These are phyloP conservation scores for Tricholoma hemisulphureum DNA, from an alignment of 768 basidiomycete species.

Conservation along the genomic window DNA sequence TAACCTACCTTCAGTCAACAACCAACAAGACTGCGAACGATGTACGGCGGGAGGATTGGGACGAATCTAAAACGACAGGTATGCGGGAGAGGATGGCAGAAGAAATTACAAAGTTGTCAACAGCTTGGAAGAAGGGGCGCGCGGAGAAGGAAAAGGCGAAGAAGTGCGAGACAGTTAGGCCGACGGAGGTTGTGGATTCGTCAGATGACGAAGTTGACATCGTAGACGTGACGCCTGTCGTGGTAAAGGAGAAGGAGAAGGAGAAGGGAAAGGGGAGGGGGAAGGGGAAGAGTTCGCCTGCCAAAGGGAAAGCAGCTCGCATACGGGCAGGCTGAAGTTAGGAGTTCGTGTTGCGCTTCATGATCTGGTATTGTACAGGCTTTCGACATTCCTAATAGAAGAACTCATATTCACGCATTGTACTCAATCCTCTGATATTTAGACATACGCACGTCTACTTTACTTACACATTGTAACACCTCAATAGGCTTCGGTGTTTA, in stretches of 20 bases:
- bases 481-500: not conserved
- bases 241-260: constrained; percentile 7
- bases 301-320: constrained; percentile 8
- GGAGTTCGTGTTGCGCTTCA: not conserved
- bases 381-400: constrained; percentile 1
- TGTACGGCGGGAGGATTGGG: constrained; percentile 52
- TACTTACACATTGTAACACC: not conserved
- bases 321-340: constrained; percentile 6
- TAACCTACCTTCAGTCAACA: not conserved
- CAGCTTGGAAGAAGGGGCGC: constrained; percentile 49
- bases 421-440: constrained; percentile 1
- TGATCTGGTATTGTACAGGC: not conserved
- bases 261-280: constrained; percentile 9
- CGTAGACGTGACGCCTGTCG: constrained; percentile 30
- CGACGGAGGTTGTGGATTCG: constrained; percentile 26
- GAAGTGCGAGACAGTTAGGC: constrained; percentile 34
- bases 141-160: constrained; percentile 37
- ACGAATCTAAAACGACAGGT: constrained; percentile 41
- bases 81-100: constrained; percentile 46
- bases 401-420: constrained; percentile 9
- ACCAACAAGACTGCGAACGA: constrained; percentile 30
- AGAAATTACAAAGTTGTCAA: constrained; percentile 49
- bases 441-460: not conserved
- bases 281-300: constrained; percentile 9
- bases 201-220: constrained; percentile 46